phyloP scores from a whole-genome alignment of 1,284 basidiomycete genomes.

The Lentinula novae-zelandiae region DNA sequence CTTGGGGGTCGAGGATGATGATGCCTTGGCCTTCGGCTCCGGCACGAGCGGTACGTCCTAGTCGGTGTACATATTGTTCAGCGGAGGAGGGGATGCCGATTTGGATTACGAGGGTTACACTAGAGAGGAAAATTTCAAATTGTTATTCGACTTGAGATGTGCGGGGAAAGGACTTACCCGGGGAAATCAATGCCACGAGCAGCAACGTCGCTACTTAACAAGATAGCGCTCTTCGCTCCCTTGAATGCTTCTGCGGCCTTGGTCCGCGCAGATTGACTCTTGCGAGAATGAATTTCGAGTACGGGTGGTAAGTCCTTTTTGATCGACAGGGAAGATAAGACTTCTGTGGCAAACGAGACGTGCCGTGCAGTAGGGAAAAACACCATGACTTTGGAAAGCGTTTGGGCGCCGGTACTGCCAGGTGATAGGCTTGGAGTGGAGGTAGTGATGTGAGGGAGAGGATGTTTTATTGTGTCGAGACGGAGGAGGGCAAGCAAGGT shows the following conservation, averaged over 20 bases:
- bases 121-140: conserved; percentile 12
- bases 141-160: conserved; percentile 32
- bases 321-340: conserved; percentile 33
- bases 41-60: conserved; percentile 88
- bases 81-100: conserved; percentile 77
- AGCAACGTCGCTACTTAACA: conserved; percentile 90
- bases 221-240: conserved; percentile 39
- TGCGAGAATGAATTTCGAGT: conserved; percentile 45
- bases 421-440: conserved; percentile 10
- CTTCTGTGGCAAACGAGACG: conserved; percentile 49
- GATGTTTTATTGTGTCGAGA: conserved; percentile 22
- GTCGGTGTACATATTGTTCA: conserved; percentile 87
- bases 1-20: conserved; percentile 52
- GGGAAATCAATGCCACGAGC: conserved; percentile 88
- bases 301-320: conserved; percentile 29
- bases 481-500: conserved; percentile 32
- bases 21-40: conserved; percentile 65
- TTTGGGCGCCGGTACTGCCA: conserved; percentile 22
- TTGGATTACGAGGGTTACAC: conserved; percentile 60
- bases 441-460: background rate
- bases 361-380: conserved; percentile 72
- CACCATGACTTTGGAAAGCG: conserved; percentile 42
- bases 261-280: conserved; percentile 40
- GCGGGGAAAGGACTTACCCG: conserved; percentile 54
- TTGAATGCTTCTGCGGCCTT: conserved; percentile 52